Evolutionary conservation across 352 stramenopile genomes (phyloP).

Genomic region (Globisporangium lucens): DNA sequence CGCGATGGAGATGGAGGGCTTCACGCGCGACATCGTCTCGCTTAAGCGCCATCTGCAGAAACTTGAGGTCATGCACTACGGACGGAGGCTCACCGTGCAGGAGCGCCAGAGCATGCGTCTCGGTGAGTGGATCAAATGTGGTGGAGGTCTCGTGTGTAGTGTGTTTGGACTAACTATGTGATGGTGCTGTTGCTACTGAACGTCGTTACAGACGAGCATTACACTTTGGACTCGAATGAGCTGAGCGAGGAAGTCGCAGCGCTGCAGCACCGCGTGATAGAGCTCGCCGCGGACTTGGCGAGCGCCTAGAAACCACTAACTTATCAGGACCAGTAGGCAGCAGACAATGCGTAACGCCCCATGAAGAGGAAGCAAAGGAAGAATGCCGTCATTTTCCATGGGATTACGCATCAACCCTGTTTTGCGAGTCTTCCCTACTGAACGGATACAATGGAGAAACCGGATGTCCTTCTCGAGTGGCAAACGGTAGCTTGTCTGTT

Average conservation of each 20-base stretch:
- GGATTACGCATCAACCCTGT: background rate
- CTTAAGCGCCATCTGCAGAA: slow-evolving; percentile 70
- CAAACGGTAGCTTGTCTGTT: too few relatives aligned
- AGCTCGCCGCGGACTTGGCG: slow-evolving; percentile 52
- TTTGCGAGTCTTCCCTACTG: background rate
- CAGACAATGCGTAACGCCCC: background rate
- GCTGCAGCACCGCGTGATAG: slow-evolving; percentile 58
- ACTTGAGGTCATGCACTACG: slow-evolving; percentile 70
- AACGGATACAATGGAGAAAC: background rate
- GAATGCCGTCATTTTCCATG: background rate
- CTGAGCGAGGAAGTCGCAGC: slow-evolving; percentile 59
- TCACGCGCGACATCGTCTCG: slow-evolving; percentile 58
- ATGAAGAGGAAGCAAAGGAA: background rate
- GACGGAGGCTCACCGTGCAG: slow-evolving; percentile 37
- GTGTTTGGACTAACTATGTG: background rate
- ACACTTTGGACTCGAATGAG: slow-evolving; percentile 53
- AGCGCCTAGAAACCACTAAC: slow-evolving; percentile 26
- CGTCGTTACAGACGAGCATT: slow-evolving; percentile 36
- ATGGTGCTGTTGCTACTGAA: background rate
- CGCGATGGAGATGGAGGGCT: slow-evolving; percentile 84
- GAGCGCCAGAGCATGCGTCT: slow-evolving; percentile 45
- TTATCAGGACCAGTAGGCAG: background rate
- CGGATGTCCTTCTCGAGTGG: background rate
- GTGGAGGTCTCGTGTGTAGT: background rate
- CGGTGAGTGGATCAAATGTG: slow-evolving; percentile 18